Base-by-base conservation (phyloP, 2,329 filamentous ascomycete genomes). In the Furcasterigmium furcatum region DNA sequence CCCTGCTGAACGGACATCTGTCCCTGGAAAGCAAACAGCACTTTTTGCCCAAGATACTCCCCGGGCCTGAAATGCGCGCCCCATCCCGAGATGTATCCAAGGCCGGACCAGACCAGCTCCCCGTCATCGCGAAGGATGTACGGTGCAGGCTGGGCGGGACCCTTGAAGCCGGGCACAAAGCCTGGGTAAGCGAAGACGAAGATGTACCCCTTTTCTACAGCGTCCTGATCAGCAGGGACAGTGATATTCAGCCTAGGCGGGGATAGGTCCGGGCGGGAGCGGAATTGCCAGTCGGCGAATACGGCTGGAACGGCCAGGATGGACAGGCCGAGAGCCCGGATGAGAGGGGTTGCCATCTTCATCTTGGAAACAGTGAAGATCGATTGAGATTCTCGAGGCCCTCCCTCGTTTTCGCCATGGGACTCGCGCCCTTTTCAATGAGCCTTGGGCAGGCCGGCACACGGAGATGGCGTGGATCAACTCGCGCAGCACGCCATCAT, bases 1-100 rank as follows among this genome's bases (percentile, higher is more conserved):
- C 70, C 70, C 48, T 71, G 66, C 1, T 50, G 53, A 8, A 61
- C 52, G 40, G 70, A 43, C 30, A 43, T 34, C 4, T 19, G 36
- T n/a, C 44, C 44, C 25, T 49, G 40, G 20, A 47, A 49, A 16
- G 40, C 44, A 13, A 25, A 40, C 13, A 47, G 32, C 10, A 29
- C 19, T 9, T 32, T 40, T 19, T 44, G 13, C 19, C 44, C 44
- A 7, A 44, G 34, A 39, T 44, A 49, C 13, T 22, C 32, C 8
- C 39, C 44, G 18, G 38, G 21, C 5, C 47, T 39, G 18, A 49
- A 49, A 32, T 47, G 44, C 35, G 44, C 44, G 10, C 41, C 36
- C 44, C 40, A 44, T 9, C 47, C 47, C 7, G 40, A 35, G 21
- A 27, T 32, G 44, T 44, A 49, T 20, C 47, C 47, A 5, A 43